Evolutionary conservation across 441 rosid genomes (phyloP), one percentile per base, ranked within the genome.

Genomic region (Hura crepitans): DNA sequence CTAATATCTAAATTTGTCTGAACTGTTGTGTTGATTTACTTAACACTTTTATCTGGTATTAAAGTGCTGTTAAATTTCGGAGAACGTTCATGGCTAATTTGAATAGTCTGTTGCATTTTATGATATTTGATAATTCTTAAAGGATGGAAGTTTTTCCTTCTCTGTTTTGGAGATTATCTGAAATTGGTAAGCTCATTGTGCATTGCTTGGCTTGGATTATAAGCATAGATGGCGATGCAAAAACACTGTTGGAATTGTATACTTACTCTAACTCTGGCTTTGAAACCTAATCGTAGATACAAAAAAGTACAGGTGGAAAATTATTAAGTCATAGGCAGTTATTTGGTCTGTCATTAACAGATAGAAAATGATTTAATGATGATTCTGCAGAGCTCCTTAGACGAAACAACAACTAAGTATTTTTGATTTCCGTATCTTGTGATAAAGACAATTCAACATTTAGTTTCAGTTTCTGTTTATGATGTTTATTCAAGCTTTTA

Each of bases 211-310:
- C 6, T 1, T 65, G 4, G 31, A 28, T 27, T 10, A 22, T 20
- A 20, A 53, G 55, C 53, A 25, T n/a, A 22, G 70, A n/a, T 35
- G 58, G 31, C 73, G 13, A n/a, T n/a, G n/a, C n/a, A n/a, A n/a
- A n/a, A n/a, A n/a, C n/a, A n/a, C n/a, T 64, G 14, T 3, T 30
- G 0, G n/a, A 47, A 18, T 42, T 18, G n/a, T 6, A 18, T 27
- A 27, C 5, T 42, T 15, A 55, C 37, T 55, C 45, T 27, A 68
- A 68, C 50, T 39, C 51, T 37, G 39, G 25, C 27, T 5, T 25
- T 42, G 23, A 65, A 65, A 23, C 17, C 11, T 65, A 1, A 18
- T 28, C 5, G 27, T 28, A 64, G 37, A 33, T 33, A 33, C 2
- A 47, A 37, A 46, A 31, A 62, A 43, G 15, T 43, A 25, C 43